These are phyloP conservation scores for Oryza longistaminata DNA, from an alignment of 176 grass and related monocot species.

Conservation along the genomic window DNA sequence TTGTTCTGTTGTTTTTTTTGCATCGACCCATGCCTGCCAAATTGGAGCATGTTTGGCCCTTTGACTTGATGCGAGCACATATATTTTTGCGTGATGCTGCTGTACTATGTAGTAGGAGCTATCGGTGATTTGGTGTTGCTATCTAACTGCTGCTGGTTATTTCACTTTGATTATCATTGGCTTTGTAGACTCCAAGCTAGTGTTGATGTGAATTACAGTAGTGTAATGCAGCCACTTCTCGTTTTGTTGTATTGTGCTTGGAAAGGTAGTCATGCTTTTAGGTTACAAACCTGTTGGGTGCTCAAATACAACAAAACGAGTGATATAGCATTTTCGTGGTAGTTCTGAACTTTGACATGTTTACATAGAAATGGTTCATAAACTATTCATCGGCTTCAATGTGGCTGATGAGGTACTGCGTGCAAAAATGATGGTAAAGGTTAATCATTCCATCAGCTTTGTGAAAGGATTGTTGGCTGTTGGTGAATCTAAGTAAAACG, in stretches of 20 bases:
- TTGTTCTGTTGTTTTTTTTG: background rate
- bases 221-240: too few species aligned
- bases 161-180: too few species aligned
- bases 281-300: background rate
- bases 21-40: background rate
- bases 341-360: background rate
- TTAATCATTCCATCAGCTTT: background rate
- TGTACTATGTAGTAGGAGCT: background rate
- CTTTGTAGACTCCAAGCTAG: background rate
- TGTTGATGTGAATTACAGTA: background rate
- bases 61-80: background rate
- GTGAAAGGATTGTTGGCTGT: background rate
- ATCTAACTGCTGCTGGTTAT: background rate
- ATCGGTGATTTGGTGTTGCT: background rate
- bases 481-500: background rate
- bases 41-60: background rate
- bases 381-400: background rate
- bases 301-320: background rate
- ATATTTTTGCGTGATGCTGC: background rate
- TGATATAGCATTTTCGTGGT: background rate
- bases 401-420: background rate
- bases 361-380: background rate
- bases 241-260: background rate
- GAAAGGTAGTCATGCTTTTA: background rate
- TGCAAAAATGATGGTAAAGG: conserved; percentile 4